phyloP scores from a whole-genome alignment of 768 basidiomycete genomes.

The Postia placenta region DNA sequence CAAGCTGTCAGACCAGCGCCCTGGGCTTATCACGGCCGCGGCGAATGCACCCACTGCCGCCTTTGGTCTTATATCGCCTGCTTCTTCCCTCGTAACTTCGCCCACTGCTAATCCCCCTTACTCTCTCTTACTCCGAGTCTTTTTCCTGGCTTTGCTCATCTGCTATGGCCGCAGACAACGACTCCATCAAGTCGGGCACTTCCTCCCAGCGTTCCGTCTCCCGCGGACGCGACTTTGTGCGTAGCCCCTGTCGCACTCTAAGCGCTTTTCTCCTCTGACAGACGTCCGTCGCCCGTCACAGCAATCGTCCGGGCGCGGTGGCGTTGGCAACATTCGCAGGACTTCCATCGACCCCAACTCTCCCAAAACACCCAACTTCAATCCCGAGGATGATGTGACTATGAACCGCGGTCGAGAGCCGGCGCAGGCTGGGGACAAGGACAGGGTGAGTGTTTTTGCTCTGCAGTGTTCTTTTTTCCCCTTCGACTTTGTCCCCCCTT shows the following conservation, averaged over 20 bases:
- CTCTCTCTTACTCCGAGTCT: not conserved
- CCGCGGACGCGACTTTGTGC: constrained; percentile 57
- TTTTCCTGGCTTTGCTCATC: not conserved
- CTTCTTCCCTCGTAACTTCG: no score
- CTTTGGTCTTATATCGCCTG: not conserved
- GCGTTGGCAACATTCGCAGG: constrained; percentile 82
- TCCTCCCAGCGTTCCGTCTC: constrained; percentile 37
- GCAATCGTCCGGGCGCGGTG: constrained; percentile 73
- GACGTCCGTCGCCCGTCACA: constrained; percentile 24
- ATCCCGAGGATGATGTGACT: constrained; percentile 43
- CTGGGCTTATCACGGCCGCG: not conserved
- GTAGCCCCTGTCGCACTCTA: constrained; percentile 19
- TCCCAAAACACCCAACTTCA: constrained; percentile 12
- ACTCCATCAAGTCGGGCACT: not conserved
- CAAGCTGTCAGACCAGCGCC: not conserved
- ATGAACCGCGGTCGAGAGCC: constrained; percentile 58
- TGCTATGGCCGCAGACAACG: not conserved
- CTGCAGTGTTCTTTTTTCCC: not conserved
- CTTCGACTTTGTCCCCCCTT: constrained; percentile 8
- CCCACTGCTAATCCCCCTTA: no score
- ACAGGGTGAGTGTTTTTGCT: constrained; percentile 16
- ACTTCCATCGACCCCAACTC: constrained; percentile 3
- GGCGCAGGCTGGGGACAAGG: constrained; percentile 29
- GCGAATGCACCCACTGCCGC: not conserved
- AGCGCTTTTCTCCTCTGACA: not conserved